Percentiles rank a stretch among this genome's conserved stretches.
Evolutionary conservation across 139 green algal genomes (phyloP).

Genomic region (Coelastrella sp.): DNA sequence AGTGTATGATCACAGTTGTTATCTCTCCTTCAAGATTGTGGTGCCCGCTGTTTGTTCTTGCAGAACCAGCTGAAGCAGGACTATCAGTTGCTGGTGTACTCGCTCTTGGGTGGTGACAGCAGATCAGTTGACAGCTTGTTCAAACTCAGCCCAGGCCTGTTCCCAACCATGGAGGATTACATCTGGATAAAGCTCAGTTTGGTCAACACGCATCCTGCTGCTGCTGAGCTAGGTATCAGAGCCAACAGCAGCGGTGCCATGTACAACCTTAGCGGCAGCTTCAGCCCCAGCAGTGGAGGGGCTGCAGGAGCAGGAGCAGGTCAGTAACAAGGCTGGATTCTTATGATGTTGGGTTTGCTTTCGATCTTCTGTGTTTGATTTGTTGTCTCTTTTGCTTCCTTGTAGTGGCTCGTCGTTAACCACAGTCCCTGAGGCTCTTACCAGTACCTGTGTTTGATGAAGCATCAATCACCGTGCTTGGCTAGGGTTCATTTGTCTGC

Average conservation of each 20-base stretch:
- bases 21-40: background rate
- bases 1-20: background rate
- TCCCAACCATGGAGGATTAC: constrained; percentile 94
- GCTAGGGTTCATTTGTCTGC: no score
- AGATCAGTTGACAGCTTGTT: constrained; percentile 69
- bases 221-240: background rate
- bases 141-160: constrained; percentile 62
- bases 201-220: constrained; percentile 49
- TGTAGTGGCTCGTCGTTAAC: no score
- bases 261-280: constrained; percentile 23
- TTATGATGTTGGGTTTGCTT: no score
- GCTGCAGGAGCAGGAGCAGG: background rate
- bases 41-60: background rate
- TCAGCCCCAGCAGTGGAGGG: constrained; percentile 18
- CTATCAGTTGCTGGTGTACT: constrained; percentile 69
- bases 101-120: constrained; percentile 75
- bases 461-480: no score
- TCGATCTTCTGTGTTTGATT: constrained; percentile 4
- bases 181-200: constrained; percentile 88
- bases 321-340: no score
- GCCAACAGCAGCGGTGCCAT: background rate
- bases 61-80: constrained; percentile 45
- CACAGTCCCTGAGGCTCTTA: no score
- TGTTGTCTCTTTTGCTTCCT: no score
- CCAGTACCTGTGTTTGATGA: no score